Conservation (phyloP, 148 eudicot species). For the Oxyria digyna region DNA sequence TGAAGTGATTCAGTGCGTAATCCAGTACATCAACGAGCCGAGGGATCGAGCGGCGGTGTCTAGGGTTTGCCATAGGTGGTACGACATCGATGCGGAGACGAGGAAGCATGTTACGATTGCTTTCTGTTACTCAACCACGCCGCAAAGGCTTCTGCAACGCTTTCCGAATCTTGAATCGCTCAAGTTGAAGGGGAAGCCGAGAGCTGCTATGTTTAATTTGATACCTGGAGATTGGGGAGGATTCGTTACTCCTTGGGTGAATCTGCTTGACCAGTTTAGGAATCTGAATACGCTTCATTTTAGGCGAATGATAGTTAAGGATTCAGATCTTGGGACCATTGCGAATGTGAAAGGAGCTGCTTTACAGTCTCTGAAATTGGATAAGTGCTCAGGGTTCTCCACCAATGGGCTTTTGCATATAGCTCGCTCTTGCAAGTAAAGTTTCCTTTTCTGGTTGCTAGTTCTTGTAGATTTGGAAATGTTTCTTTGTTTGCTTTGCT, state of each 20-base stretch:
- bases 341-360: conserved; percentile 29
- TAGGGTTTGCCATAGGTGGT: conserved; percentile 50
- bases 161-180: conserved; percentile 64
- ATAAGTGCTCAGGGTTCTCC: conserved; percentile 82
- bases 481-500: neutral
- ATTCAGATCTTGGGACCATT: conserved; percentile 52
- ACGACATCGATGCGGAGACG: conserved; percentile 44
- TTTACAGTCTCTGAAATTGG: conserved; percentile 45
- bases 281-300: conserved; percentile 56
- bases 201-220: conserved; percentile 91
- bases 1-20: conserved; percentile 46
- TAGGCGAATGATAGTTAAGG: conserved; percentile 77
- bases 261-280: conserved; percentile 19
- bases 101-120: conserved; percentile 73
- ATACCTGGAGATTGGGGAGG: conserved; percentile 98
- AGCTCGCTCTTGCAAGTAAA: conserved; percentile 48
- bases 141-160: conserved; percentile 37
- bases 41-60: conserved; percentile 60
- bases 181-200: conserved; percentile 77
- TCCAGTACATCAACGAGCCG: conserved; percentile 49
- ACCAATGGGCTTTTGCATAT: conserved; percentile 73
- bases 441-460: neutral
- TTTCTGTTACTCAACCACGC: conserved; percentile 69
- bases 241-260: conserved; percentile 64
- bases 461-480: neutral